Evolutionary conservation across 2,329 filamentous ascomycete species (phyloP).

Genomic region (Colletotrichum chrysophilum): DNA sequence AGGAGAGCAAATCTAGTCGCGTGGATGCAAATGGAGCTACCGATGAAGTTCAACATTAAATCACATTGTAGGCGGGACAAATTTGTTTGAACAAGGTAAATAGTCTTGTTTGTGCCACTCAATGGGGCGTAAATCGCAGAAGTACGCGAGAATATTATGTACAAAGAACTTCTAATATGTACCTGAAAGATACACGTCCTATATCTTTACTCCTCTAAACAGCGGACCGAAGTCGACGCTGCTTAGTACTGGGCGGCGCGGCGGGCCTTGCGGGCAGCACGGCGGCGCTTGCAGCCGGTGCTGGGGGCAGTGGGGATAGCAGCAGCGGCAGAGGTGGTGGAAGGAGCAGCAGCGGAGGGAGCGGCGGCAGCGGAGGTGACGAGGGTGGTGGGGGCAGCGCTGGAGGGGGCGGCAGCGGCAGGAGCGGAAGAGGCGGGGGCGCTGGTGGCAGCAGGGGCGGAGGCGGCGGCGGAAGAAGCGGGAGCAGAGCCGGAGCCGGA

Average conservation of each 20-base stretch:
- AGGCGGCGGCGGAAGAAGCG: background rate
- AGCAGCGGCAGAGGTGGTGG: background rate
- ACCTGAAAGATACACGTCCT: constrained; percentile 2
- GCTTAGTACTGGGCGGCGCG: constrained; percentile 21
- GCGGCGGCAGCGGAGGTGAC: background rate
- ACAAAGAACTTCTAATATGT: constrained; percentile 19
- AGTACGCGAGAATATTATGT: constrained; percentile 16
- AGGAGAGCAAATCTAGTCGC: background rate
- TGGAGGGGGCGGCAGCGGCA: background rate
- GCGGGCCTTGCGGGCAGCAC: constrained; percentile 21
- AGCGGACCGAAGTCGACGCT: background rate
- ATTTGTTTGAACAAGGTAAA: background rate
- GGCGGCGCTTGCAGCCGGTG: constrained; percentile 13
- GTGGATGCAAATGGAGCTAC: background rate
- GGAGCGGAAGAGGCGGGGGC: background rate
- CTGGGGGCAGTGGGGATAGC: background rate
- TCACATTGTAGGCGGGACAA: background rate
- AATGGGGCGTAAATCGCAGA: constrained; percentile 10
- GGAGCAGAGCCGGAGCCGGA: constrained; percentile 4
- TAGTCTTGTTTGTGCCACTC: constrained; percentile 9
- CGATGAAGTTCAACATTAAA: background rate
- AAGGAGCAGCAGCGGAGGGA: background rate
- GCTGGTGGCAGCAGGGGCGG: background rate
- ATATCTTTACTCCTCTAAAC: background rate
- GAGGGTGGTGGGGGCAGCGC: background rate